Evolutionary conservation across 805 yeast species (phyloP), one percentile per base, ranked within the genome.

Genomic region (Debaryomyces prosopidis): DNA sequence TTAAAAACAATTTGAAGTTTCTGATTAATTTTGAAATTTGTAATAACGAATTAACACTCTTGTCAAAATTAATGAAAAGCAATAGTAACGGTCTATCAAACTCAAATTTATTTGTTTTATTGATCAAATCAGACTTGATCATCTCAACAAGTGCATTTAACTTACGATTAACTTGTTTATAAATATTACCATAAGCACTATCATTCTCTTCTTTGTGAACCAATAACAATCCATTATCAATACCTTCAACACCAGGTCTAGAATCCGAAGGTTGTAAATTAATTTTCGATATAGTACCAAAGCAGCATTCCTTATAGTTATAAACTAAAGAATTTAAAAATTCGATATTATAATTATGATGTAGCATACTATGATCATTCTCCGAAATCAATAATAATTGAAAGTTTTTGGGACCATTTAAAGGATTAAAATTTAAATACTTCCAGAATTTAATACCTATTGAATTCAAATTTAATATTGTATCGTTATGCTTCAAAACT

Each of bases 361-460:
- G 55, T 18, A 64, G 69, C 32, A 50, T 50, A 43, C 44, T 40
- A 44, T 43, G 53, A 14, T 46, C 49, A 23, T 47, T 44, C 49
- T 72, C 75, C 2, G 68, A 52, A 1, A 87, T 55, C 47, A 84
- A 54, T 7, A 85, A 49, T 6, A 81, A 62, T 44, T 77, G 78
- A 47, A 84, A 77, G 46, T 77, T 68, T 49, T 85, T 84, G 1
- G 66, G 61, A 1, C 74, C 76, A 18, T 62, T 59, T 6, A 76
- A 53, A 0, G 92, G 88, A 36, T 76, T 74, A 40, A 86, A 71
- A 46, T 80, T 77, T 53, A 87, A 57, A 36, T 73, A 65, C 53
- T 71, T 81, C 90, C 85, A 84, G 54, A 76, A 77, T 47, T 64
- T 61, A 14, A 76, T 60, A 39, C 79, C 81, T 27, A 73, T 67